phyloP scores from a whole-genome alignment of 1,284 basidiomycete species.

The Papiliotrema flavescens region DNA sequence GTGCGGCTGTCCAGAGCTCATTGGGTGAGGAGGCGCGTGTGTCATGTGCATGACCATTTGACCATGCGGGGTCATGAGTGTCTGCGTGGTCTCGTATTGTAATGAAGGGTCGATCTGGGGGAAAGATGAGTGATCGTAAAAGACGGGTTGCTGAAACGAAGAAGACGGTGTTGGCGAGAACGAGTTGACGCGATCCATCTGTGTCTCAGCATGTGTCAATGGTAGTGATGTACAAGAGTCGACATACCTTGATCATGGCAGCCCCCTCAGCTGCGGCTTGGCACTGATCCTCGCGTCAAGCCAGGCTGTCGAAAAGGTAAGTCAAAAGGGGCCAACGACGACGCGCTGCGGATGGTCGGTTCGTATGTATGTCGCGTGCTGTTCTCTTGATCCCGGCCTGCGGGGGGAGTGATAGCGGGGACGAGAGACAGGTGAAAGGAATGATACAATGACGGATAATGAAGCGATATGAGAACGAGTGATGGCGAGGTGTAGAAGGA shows the following conservation, averaged over 20 bases:
- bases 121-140: conserved; percentile 1
- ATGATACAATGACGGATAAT: too few species aligned
- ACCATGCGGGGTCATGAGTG: conserved; percentile 8
- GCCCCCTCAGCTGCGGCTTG: neutral
- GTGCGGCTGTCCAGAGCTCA: neutral
- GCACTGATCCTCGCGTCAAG: neutral
- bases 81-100: neutral
- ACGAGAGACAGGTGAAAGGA: neutral
- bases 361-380: too few species aligned
- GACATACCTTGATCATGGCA: neutral
- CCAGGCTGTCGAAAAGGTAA: neutral
- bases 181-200: conserved; percentile 9
- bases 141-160: neutral
- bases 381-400: neutral
- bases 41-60: conserved; percentile 4
- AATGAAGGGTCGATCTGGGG: conserved; percentile 1
- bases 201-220: neutral
- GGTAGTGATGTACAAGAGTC: neutral
- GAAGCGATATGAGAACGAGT: too few species aligned
- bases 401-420: neutral
- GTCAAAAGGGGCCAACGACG: too few species aligned
- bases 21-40: neutral
- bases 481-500: too few species aligned
- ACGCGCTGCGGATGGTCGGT: too few species aligned
- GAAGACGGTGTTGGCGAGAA: conserved; percentile 10